A percentile compares a stretch with the other conserved stretches of the same genome.
Conservation (phyloP, 2,329 filamentous ascomycete genomes). For the Cladosporium sp. region DNA sequence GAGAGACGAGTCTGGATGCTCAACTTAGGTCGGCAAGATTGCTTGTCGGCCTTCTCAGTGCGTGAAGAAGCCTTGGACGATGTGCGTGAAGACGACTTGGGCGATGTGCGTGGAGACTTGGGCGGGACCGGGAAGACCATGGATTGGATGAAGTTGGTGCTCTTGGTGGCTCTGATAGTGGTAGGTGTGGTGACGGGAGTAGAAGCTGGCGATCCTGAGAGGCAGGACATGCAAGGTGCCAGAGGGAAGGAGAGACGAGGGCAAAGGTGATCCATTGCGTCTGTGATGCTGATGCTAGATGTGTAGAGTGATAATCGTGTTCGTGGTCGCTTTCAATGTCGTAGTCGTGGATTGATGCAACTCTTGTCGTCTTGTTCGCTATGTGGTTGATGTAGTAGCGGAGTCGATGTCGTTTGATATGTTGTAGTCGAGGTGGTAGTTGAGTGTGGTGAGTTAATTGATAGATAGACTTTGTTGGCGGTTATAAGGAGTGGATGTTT, state of each 20-base stretch:
- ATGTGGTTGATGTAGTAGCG: neutral
- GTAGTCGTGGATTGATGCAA: neutral
- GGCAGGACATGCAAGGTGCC: constrained; percentile 34
- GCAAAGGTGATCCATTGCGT: constrained; percentile 35
- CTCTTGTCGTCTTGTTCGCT: neutral
- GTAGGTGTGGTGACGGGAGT: neutral
- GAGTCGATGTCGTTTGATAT: neutral
- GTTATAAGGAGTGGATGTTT: neutral
- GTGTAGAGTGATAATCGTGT: neutral
- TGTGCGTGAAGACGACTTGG: neutral
- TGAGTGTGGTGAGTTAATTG: neutral
- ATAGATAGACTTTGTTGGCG: neutral
- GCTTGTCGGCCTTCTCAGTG: constrained; percentile 2
- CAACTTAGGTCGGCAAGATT: constrained; percentile 13
- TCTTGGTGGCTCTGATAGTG: neutral
- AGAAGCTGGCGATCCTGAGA: constrained; percentile 23
- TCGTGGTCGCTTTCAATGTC: neutral
- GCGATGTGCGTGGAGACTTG: constrained; percentile 1
- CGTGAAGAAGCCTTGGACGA: neutral
- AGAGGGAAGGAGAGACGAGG: constrained; percentile 31
- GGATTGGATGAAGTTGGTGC: constrained; percentile 12
- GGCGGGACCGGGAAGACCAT: constrained; percentile 12
- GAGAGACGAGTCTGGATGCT: constrained; percentile 13
- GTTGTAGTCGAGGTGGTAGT: neutral
- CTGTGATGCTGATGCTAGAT: neutral